Evolutionary conservation across 106 monocot genomes (phyloP), one percentile per base, ranked within the genome.

Genomic region (Allium sativum): DNA sequence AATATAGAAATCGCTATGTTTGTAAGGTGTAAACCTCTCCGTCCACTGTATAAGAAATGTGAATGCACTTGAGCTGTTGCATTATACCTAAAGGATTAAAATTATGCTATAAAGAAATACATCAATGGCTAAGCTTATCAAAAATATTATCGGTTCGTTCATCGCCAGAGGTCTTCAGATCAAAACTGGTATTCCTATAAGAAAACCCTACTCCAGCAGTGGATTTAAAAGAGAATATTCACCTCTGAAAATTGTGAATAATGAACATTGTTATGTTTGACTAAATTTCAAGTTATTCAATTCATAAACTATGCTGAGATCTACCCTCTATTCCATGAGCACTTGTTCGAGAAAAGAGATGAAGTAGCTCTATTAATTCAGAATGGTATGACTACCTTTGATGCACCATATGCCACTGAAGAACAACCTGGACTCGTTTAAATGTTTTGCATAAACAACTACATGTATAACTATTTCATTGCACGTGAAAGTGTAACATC

Each of bases 121-220:
- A 21, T 46, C 11, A 18, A 68, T 45, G 16, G 21, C n/a, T 14
- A 22, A 52, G 8, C 47, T 20, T 7, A 45, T 42, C 14, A 20
- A 20, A 3, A 48, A 15, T 10, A 6, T 22, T 89, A 94, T 89
- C 82, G 1, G 95, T 95, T 12, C 77, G 77, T 45, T 74, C 70
- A 65, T 95, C 95, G 1, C 95, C 95, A 4, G 84, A 75, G 10
- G 59, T 90, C 51, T 95, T 81, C 44, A 95, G 79, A 73, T 95
- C 84, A 18, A 84, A 87, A 70, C 72, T 87, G 7, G 77, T 84
- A 42, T 95, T 90, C 15, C 86, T 79, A 75, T 95, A 95, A 6
- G 95, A 95, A 72, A 95, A 95, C 8, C 95, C 95, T 1, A 95
- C 95, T 9, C 95, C 95, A 8, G 78, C 95, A 1, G 94, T 90